Evolutionary conservation across 106 monocot species (phyloP).

Genomic region (Phalaenopsis equestris): DNA sequence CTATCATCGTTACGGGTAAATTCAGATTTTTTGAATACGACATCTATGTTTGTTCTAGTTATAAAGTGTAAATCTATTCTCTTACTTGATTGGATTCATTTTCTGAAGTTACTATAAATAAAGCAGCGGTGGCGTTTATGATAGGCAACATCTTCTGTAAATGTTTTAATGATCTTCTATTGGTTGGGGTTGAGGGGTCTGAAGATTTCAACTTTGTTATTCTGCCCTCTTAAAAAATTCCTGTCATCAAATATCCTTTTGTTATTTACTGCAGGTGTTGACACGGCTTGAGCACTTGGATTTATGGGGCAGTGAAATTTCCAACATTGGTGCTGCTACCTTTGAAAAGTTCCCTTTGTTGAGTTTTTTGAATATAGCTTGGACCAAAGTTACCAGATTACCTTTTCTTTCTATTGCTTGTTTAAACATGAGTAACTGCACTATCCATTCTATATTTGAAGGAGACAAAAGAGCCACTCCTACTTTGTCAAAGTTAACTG

Average conservation of each 20-base stretch:
- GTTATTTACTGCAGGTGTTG: conserved; percentile 39
- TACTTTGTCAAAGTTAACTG: conserved; percentile 45
- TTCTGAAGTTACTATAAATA: not conserved
- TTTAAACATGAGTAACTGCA: conserved; percentile 86
- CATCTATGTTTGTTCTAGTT: not conserved
- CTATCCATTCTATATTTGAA: conserved; percentile 45
- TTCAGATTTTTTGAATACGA: not conserved
- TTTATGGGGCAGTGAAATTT: conserved; percentile 79
- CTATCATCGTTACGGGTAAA: conserved; percentile 61
- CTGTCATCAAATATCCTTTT: not conserved
- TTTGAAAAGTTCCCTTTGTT: conserved; percentile 54
- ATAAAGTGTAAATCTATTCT: not conserved
- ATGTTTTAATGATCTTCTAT: not conserved
- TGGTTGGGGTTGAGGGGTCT: not conserved
- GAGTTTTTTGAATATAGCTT: conserved; percentile 65
- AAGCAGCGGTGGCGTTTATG: not conserved
- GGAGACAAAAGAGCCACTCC: conserved; percentile 11
- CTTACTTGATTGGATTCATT: not conserved
- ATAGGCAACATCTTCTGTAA: not conserved
- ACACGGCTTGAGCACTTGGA: conserved; percentile 70
- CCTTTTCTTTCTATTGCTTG: conserved; percentile 44
- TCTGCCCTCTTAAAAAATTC: not conserved
- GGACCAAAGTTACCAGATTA: conserved; percentile 69
- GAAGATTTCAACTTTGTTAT: not conserved
- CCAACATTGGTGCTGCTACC: conserved; percentile 43